Evolutionary conservation across 1,284 basidiomycete genomes (phyloP).

Genomic region (Cutaneotrichosporon sp.): DNA sequence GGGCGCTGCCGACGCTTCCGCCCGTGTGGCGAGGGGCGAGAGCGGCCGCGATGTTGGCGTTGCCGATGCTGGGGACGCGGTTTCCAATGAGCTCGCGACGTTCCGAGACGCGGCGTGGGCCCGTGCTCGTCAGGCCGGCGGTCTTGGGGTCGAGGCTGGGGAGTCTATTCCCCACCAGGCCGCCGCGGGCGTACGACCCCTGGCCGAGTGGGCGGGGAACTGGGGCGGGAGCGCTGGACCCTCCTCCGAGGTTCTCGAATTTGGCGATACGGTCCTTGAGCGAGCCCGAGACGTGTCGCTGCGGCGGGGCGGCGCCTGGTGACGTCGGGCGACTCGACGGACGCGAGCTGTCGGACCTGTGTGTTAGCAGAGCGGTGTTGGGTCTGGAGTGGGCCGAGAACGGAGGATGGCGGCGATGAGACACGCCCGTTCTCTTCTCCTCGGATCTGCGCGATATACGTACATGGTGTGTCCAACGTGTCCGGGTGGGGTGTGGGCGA

Average conservation of each 20-base stretch:
- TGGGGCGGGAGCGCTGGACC: neutral
- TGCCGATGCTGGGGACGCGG: slow-evolving; percentile 36
- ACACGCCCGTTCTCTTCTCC: no score
- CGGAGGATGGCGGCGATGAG: neutral
- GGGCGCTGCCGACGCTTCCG: slow-evolving; percentile 5
- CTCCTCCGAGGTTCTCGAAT: slow-evolving; percentile 41
- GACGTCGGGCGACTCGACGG: slow-evolving; percentile 10
- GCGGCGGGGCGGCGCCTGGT: slow-evolving; percentile 18
- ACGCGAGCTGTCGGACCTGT: slow-evolving; percentile 20
- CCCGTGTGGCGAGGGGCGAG: slow-evolving; percentile 3
- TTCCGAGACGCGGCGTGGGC: slow-evolving; percentile 39
- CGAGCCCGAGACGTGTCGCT: slow-evolving; percentile 43
- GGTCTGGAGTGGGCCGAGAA: neutral
- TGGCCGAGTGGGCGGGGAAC: neutral
- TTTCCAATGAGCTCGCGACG: slow-evolving; percentile 47
- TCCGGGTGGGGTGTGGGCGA: neutral
- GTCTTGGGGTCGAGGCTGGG: slow-evolving; percentile 48
- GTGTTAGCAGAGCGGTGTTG: neutral
- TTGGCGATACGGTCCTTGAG: slow-evolving; percentile 53
- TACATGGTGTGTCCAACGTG: slow-evolving; percentile 1
- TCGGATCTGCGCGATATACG: neutral
- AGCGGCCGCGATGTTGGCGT: slow-evolving; percentile 3
- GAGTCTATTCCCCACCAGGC: slow-evolving; percentile 49
- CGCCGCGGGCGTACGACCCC: slow-evolving; percentile 31
- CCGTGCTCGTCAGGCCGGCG: slow-evolving; percentile 30